Evolutionary conservation across 441 rosid genomes (phyloP), one percentile per base, ranked within the genome.

Genomic region (Syzygium malaccense): DNA sequence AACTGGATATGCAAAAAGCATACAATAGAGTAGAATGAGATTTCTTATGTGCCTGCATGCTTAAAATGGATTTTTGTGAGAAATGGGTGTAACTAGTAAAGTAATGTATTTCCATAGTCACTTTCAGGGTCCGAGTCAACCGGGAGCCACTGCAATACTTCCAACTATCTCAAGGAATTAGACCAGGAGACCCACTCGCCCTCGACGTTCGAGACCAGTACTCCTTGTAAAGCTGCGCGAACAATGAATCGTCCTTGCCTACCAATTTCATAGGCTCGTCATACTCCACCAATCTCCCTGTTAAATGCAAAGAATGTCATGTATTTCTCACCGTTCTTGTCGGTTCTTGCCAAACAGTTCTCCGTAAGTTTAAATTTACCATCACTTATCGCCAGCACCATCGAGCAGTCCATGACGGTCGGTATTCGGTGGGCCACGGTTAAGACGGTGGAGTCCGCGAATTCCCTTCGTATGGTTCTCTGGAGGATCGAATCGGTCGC

Each of bases 261-360:
- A 89, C 84, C 83, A 89, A 78, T 30, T 83, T 78, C 88, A 49
- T 79, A 19, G 90, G 90, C 60, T 86, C 90, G 11, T 86, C 90
- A 32, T 83, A 86, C 79, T 89, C 90, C 79, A 89, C 90, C 86
- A 86, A 37, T 86, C 75, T 87, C 79, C 90, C 90, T 89, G 90
- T 68, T 49, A 88, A 19, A 51, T 19, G 48, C 48, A 68, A 19
- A 68, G 79, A 33, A 2, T 33, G 79, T 68, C 48, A 64, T 64
- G 75, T 15, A 4, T 64, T 7, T 64, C 37, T 30, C 37, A 64
- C 20, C 8, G 20, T 7, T 64, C 20, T 3, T 32, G 20, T 30
- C 25, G 18, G 7, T 68, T 33, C 28, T 19, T 1, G 25, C 28
- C 2, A 57, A 28, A 53, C 48, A 7, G 33, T 62, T 37, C 26